Percentiles rank a stretch among this genome's conserved stretches.
These are phyloP conservation scores for Syzygium aromaticum DNA, from an alignment of 345 rosid species.

Conservation along the genomic window DNA sequence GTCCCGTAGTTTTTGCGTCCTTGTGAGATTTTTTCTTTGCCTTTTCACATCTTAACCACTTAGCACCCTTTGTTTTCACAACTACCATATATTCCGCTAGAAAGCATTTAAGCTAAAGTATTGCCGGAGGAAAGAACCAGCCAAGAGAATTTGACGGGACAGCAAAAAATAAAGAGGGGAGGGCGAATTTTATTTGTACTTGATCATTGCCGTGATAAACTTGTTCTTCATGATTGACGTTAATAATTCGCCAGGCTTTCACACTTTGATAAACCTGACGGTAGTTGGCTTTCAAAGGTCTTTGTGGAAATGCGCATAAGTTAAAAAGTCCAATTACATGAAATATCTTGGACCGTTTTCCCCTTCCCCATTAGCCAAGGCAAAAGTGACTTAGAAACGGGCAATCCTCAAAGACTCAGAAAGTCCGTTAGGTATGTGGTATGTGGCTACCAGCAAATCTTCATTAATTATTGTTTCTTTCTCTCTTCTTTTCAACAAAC, in stretches of 20 bases:
- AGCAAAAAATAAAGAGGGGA: neutral
- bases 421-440: neutral
- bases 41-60: no score
- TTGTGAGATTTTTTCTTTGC: no score
- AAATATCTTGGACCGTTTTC: neutral
- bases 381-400: neutral
- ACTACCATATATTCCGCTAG: neutral
- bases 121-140: neutral
- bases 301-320: neutral
- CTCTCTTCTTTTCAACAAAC: neutral
- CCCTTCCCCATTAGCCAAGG: neutral
- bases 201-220: neutral
- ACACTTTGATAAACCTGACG: neutral
- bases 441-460: neutral
- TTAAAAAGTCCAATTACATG: neutral
- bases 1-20: no score
- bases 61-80: no score
- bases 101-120: neutral
- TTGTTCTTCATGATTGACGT: neutral
- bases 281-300: neutral
- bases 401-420: neutral
- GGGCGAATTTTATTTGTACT: neutral
- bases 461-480: neutral
- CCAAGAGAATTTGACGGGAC: fast-evolving
- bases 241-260: neutral